These are phyloP conservation scores for Neonectria neomacrospora DNA, from an alignment of 2,329 filamentous ascomycete genomes.

Conservation along the genomic window DNA sequence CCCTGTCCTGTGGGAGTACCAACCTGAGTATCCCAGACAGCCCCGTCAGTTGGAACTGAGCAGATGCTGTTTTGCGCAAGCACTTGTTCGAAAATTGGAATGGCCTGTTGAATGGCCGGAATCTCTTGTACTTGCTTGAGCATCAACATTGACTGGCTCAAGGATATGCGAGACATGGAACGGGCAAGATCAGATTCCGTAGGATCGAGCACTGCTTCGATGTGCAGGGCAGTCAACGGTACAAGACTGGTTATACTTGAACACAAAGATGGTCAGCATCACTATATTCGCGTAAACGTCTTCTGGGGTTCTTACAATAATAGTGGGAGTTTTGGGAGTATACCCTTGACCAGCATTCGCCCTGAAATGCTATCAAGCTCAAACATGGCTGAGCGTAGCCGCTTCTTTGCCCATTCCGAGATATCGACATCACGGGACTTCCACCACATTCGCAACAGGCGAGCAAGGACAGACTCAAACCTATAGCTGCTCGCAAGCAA, in stretches of 20 bases:
- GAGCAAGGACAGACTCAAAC: neutral
- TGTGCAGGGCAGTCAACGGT: neutral
- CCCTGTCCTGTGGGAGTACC: too few relatives aligned
- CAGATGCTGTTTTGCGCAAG: too few relatives aligned
- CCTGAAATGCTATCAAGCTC: neutral
- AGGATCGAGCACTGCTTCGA: neutral
- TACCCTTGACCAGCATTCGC: neutral
- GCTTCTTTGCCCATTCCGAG: neutral
- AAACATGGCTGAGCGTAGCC: neutral
- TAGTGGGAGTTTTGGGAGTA: neutral
- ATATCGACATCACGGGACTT: neutral
- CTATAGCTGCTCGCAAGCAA: neutral
- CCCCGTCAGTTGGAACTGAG: too few relatives aligned
- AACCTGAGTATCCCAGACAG: too few relatives aligned
- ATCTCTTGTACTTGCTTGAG: neutral
- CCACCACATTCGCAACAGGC: neutral
- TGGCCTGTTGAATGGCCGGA: too few relatives aligned
- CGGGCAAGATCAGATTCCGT: neutral
- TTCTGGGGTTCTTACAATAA: neutral
- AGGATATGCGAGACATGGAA: constrained; percentile 3
- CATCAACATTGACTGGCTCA: neutral
- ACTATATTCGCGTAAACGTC: too few relatives aligned
- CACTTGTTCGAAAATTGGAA: too few relatives aligned
- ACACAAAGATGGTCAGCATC: too few relatives aligned
- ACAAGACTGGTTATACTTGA: neutral